phyloP scores from a whole-genome alignment of 495 filamentous ascomycete genomes.

The Oidiodendron maius region DNA sequence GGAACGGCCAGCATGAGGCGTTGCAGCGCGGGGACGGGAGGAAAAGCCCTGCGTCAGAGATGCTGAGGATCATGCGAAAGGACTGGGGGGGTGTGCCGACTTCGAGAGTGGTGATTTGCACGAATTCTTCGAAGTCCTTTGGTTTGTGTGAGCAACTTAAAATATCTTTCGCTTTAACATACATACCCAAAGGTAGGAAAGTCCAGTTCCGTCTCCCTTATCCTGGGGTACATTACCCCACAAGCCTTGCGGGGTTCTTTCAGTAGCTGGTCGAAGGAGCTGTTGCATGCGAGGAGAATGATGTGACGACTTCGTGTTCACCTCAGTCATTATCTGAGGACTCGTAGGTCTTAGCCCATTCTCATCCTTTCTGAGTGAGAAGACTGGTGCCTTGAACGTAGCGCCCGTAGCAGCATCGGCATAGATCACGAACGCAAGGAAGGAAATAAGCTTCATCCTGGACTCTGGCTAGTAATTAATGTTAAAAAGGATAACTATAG shows the following conservation, averaged over 20 bases:
- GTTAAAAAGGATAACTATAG: not conserved
- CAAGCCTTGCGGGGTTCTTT: not conserved
- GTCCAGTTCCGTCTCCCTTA: not conserved
- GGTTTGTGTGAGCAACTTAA: not conserved
- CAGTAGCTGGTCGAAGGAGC: not conserved
- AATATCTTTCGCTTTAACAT: not conserved
- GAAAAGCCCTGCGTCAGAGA: not conserved
- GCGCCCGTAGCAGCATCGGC: not conserved
- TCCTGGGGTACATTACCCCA: not conserved
- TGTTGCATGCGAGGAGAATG: not conserved
- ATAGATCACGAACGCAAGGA: not conserved
- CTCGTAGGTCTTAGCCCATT: not conserved
- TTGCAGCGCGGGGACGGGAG: not conserved
- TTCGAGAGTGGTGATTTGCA: not conserved
- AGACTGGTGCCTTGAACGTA: not conserved
- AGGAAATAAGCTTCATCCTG: not conserved
- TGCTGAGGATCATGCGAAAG: not conserved
- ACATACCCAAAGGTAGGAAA: not conserved
- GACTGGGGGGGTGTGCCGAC: conserved; percentile 1
- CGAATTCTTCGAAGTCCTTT: not conserved
- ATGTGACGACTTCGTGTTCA: not conserved
- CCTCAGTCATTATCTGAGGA: too few species aligned
- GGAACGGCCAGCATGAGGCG: not conserved
- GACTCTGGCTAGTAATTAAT: not conserved
- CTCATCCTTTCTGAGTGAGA: not conserved